Conservation (phyloP, 768 basidiomycete genomes). For the Tremella mesenterica region DNA sequence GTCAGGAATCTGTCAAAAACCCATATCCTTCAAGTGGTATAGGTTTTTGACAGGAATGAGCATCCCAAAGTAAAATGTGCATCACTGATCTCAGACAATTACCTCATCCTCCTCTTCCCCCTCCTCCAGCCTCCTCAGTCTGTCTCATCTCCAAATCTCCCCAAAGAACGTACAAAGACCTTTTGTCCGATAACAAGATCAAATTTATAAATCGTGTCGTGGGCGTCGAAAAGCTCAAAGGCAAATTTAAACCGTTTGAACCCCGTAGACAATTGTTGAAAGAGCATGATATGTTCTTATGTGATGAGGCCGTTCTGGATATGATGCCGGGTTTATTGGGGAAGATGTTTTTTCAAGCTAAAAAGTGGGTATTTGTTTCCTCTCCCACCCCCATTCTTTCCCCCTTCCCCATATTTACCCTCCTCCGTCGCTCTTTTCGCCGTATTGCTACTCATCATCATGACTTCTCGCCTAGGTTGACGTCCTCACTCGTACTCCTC, state of each 20-base stretch:
- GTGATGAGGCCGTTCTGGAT: slow-evolving; percentile 83
- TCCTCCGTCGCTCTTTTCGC: not conserved
- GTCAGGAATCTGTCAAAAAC: too few species aligned
- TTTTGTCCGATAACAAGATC: slow-evolving; percentile 64
- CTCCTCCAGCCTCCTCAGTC: slow-evolving; percentile 71
- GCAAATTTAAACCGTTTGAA: slow-evolving; percentile 62
- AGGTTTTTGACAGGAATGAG: too few species aligned
- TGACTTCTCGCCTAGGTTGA: too few species aligned
- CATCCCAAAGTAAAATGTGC: too few species aligned
- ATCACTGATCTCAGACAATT: slow-evolving; percentile 46
- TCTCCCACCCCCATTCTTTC: not conserved
- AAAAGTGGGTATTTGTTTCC: slow-evolving; percentile 60
- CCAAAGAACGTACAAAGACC: slow-evolving; percentile 90
- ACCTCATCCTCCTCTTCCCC: slow-evolving; percentile 56
- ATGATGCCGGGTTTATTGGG: slow-evolving; percentile 79
- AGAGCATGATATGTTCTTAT: slow-evolving; percentile 86
- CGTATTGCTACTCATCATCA: not conserved
- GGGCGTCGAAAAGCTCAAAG: slow-evolving; percentile 81
- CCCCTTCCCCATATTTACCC: not conserved
- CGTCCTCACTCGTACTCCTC: too few species aligned
- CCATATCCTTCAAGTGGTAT: too few species aligned
- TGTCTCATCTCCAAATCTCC: slow-evolving; percentile 95
- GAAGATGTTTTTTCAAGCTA: slow-evolving; percentile 82
- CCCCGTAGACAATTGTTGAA: slow-evolving; percentile 65
- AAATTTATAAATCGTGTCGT: slow-evolving; percentile 88